These are phyloP conservation scores for Solioccasus polychromus DNA, from an alignment of 768 basidiomycete species.

Conservation along the genomic window DNA sequence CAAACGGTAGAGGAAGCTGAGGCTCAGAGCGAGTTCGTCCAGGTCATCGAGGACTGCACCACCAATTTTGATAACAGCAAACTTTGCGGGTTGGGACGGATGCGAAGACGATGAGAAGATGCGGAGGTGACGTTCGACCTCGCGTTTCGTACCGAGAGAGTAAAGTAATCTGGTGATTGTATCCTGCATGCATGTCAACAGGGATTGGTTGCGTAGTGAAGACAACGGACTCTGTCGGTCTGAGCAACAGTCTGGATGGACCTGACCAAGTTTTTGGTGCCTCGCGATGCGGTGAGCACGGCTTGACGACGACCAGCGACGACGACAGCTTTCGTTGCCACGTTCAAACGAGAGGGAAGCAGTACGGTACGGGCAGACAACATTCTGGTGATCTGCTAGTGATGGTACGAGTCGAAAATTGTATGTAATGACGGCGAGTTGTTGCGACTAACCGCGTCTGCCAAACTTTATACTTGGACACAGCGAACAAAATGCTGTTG, in stretches of 20 bases:
- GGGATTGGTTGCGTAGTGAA: background rate
- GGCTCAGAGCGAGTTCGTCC: conserved; percentile 89
- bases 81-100: conserved; percentile 86
- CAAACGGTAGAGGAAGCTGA: conserved; percentile 95
- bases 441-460: background rate
- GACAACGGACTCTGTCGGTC: conserved; percentile 62
- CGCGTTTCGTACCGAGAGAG: conserved; percentile 94
- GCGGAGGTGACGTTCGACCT: conserved; percentile 96
- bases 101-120: conserved; percentile 96
- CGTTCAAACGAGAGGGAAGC: conserved; percentile 28
- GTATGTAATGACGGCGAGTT: background rate
- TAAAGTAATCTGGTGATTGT: conserved; percentile 96
- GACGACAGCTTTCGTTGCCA: conserved; percentile 44
- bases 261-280: conserved; percentile 36
- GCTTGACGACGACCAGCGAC: conserved; percentile 44
- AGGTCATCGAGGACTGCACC: conserved; percentile 92
- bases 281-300: conserved; percentile 39
- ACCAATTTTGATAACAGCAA: conserved; percentile 97
- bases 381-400: conserved; percentile 19
- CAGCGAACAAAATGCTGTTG: conserved; percentile 20
- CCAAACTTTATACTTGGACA: background rate
- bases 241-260: conserved; percentile 63
- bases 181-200: conserved; percentile 53
- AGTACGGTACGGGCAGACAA: conserved; percentile 27
- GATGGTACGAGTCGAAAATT: conserved; percentile 5